These are phyloP conservation scores for Pyropia yezoensis DNA, from an alignment of 23 red algal species.

Conservation along the genomic window DNA sequence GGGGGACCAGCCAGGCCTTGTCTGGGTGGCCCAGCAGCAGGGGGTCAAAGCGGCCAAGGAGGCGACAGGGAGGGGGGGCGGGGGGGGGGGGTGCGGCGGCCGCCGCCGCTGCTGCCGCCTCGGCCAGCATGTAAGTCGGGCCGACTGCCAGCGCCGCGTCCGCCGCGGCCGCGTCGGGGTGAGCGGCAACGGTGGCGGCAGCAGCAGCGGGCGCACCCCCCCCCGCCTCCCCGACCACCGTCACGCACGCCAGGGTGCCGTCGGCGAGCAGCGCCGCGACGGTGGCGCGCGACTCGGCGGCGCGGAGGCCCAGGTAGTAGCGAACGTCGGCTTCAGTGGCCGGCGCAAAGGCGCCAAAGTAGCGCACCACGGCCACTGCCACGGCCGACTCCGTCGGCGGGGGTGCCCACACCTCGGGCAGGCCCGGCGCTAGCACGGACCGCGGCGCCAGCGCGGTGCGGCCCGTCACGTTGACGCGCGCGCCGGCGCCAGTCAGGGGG, in stretches of 20 bases:
- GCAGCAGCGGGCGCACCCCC: neutral
- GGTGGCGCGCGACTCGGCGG: neutral
- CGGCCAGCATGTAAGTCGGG: no score
- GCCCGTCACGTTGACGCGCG: no score
- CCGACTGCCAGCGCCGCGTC: no score
- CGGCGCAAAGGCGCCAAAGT: slow-evolving; percentile 30
- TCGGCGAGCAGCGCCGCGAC: slow-evolving; percentile 3
- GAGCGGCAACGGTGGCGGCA: no score
- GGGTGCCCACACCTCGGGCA: no score
- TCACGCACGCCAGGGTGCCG: slow-evolving; percentile 3
- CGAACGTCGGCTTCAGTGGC: slow-evolving; percentile 21
- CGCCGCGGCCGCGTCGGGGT: no score
- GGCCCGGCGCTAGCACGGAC: no score
- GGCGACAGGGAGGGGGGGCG: neutral
- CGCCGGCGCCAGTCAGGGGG: no score
- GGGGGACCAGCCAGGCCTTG: slow-evolving; percentile 21
- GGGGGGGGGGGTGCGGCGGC: no score
- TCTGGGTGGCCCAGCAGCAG: slow-evolving; percentile 29
- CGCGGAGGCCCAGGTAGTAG: slow-evolving; percentile 26
- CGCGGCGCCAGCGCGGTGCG: no score
- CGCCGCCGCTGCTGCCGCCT: no score
- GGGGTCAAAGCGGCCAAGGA: slow-evolving; percentile 30
- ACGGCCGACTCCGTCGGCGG: no score
- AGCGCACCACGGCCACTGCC: neutral
- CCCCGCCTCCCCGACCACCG: slow-evolving; percentile 3